These are phyloP conservation scores for Aureobasidium melanogenum DNA, from an alignment of 2,329 filamentous ascomycete genomes.

Conservation along the genomic window DNA sequence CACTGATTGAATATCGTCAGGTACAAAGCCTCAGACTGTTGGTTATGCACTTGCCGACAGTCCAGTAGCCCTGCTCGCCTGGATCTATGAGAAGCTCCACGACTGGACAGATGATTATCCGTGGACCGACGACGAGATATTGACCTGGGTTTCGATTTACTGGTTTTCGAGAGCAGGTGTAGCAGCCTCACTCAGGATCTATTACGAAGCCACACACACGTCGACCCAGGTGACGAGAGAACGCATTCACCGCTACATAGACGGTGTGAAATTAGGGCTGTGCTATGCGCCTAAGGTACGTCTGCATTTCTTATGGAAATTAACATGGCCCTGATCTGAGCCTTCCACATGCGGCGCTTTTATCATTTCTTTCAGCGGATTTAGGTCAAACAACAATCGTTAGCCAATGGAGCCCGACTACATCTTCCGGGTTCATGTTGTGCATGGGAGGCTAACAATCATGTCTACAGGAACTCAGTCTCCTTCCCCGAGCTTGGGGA, in stretches of 20 bases:
- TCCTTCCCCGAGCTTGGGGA: slow-evolving; percentile 48
- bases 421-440: not conserved
- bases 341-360: no score
- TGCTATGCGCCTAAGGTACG: slow-evolving; percentile 44
- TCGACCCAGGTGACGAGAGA: slow-evolving; percentile 20
- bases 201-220: slow-evolving; percentile 56
- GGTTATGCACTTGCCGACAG: slow-evolving; percentile 61
- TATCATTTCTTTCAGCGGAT: no score
- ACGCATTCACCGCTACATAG: slow-evolving; percentile 34
- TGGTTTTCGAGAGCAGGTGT: slow-evolving; percentile 62
- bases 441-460: not conserved
- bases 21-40: slow-evolving; percentile 63
- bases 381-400: no score
- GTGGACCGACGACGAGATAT: slow-evolving; percentile 68
- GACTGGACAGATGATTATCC: slow-evolving; percentile 65
- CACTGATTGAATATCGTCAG: slow-evolving; percentile 12
- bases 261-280: slow-evolving; percentile 42
- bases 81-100: slow-evolving; percentile 74
- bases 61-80: slow-evolving; percentile 61
- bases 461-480: slow-evolving; percentile 37
- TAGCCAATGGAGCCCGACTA: not conserved
- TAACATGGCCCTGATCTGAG: no score
- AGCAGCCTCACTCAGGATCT: slow-evolving; percentile 58
- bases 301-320: not conserved
- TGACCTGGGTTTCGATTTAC: slow-evolving; percentile 68